Conservation (phyloP, 139 green algal species). For the Volvox reticuliferus region DNA sequence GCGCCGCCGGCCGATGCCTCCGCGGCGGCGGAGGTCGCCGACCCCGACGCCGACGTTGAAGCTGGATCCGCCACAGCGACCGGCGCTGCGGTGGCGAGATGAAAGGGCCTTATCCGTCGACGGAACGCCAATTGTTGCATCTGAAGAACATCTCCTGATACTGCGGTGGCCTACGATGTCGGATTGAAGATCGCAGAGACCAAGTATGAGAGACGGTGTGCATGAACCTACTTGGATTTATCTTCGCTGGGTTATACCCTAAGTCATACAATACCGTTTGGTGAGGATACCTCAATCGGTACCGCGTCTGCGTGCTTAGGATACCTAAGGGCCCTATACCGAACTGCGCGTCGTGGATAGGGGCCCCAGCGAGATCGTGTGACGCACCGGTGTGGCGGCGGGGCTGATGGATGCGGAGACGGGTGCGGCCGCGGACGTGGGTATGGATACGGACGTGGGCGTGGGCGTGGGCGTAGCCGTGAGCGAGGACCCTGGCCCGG, state of each 20-base stretch:
- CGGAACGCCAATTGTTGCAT: not conserved
- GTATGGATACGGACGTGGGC: not conserved
- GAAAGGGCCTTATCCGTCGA: not conserved
- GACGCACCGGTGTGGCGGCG: not conserved
- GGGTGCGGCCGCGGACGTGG: not conserved
- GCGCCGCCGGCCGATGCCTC: not conserved
- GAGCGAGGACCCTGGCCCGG: too few relatives aligned
- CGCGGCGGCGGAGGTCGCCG: not conserved
- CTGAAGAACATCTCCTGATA: not conserved
- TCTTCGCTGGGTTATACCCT: too few relatives aligned
- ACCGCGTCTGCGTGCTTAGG: too few relatives aligned
- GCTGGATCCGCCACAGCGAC: not conserved
- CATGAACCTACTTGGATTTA: too few relatives aligned
- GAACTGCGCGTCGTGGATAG: not conserved
- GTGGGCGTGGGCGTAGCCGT: not conserved
- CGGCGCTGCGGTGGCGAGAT: not conserved
- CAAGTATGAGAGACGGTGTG: not conserved
- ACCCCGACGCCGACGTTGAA: not conserved
- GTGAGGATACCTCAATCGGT: not conserved
- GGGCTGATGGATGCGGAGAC: not conserved
- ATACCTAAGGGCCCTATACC: not conserved
- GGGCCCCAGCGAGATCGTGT: not conserved
- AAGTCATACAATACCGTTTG: not conserved
- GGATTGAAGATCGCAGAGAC: not conserved
- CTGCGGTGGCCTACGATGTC: not conserved